These are phyloP conservation scores for Rhytidiadelphus loreus DNA, from an alignment of 225 moss, liverwort and hornwort species.

Conservation along the genomic window DNA sequence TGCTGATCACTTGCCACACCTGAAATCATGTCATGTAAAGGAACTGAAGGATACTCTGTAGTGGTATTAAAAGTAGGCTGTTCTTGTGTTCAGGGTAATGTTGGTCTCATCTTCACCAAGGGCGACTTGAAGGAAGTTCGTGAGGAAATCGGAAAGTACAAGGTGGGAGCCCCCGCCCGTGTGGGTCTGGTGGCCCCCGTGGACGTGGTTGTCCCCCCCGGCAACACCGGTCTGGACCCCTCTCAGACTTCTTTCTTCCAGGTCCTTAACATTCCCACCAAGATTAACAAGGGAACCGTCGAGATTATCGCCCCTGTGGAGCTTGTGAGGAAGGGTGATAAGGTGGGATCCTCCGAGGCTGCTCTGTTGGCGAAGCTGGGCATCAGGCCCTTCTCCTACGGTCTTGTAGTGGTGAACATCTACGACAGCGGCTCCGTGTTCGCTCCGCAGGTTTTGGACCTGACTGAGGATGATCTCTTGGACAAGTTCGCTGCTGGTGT, in stretches of 20 bases:
- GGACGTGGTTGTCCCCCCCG: conserved; percentile 90
- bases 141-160: conserved; percentile 83
- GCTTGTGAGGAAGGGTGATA: conserved; percentile 78
- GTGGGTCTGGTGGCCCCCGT: conserved; percentile 87
- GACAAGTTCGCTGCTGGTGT: conserved; percentile 68
- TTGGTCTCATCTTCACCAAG: conserved; percentile 92
- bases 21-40: too few relatives aligned
- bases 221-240: conserved; percentile 87
- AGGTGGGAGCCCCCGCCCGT: conserved; percentile 96
- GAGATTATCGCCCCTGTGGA: conserved; percentile 95
- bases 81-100: conserved; percentile 47
- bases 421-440: conserved; percentile 88
- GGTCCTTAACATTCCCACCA: conserved; percentile 93
- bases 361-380: conserved; percentile 76
- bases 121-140: conserved; percentile 90
- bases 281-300: conserved; percentile 99
- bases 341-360: conserved; percentile 90
- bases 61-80: neutral
- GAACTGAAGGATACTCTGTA: too few relatives aligned
- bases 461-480: conserved; percentile 75
- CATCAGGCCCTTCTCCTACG: conserved; percentile 90
- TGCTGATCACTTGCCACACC: neutral
- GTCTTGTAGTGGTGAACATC: conserved; percentile 69
- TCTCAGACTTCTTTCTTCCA: conserved; percentile 94
- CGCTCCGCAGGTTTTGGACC: conserved; percentile 60